phyloP scores from a whole-genome alignment of 2,329 filamentous ascomycete genomes.

The Claviceps quebecensis region DNA sequence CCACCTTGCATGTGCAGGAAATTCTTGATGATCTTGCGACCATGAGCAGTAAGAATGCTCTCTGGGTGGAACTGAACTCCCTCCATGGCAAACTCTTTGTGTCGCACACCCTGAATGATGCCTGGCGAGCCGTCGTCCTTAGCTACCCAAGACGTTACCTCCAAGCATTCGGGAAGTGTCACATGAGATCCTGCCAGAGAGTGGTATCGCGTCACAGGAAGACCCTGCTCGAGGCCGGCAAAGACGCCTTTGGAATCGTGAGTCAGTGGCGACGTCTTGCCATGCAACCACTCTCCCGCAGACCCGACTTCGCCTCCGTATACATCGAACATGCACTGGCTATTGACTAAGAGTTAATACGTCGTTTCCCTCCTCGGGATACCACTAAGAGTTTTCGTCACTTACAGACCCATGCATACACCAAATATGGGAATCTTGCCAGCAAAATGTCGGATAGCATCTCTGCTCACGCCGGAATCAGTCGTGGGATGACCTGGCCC shows the following conservation, averaged over 20 bases:
- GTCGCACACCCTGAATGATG: slow-evolving; percentile 92
- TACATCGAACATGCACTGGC: slow-evolving; percentile 88
- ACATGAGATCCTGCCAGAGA: slow-evolving; percentile 85
- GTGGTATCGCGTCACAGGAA: slow-evolving; percentile 90
- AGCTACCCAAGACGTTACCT: slow-evolving; percentile 82
- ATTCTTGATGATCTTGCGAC: slow-evolving; percentile 80
- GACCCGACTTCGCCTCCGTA: slow-evolving; percentile 86
- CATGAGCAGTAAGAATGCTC: slow-evolving; percentile 85
- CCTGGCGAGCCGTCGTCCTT: slow-evolving; percentile 63
- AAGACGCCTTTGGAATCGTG: slow-evolving; percentile 94
- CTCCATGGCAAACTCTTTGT: slow-evolving; percentile 83
- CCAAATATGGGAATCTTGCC: slow-evolving; percentile 92
- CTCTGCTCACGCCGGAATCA: slow-evolving; percentile 87
- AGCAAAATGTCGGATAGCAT: slow-evolving; percentile 78
- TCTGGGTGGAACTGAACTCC: slow-evolving; percentile 97
- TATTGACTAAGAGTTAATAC: slow-evolving; percentile 17
- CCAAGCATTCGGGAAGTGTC: slow-evolving; percentile 71
- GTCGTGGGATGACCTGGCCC: slow-evolving; percentile 84
- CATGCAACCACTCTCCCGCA: slow-evolving; percentile 91
- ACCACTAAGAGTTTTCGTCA: slow-evolving; percentile 10
- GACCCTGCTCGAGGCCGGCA: slow-evolving; percentile 58
- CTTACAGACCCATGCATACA: slow-evolving; percentile 95
- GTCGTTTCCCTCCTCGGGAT: background rate
- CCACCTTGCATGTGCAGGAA: slow-evolving; percentile 80
- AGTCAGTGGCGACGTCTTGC: slow-evolving; percentile 82